Base-by-base conservation (phyloP, 176 grass and related monocot species). In the Musa beccarii region DNA sequence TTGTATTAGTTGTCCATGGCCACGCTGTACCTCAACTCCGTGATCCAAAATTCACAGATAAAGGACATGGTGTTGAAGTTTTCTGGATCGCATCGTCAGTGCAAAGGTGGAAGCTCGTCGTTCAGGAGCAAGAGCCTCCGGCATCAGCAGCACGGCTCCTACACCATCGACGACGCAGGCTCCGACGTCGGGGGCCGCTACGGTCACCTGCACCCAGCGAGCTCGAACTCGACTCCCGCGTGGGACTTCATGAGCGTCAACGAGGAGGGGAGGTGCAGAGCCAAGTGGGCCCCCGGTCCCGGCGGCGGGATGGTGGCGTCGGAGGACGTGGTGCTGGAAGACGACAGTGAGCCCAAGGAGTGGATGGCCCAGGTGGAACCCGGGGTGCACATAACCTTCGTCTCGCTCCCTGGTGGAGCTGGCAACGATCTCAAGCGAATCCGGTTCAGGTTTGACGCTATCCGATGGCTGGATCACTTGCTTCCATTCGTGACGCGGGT, bases 1-100 rank as follows among this genome's bases (percentile, higher is more conserved):
- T n/a, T 74, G 22, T 22, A 13, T 51, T 53, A 10, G 68, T 49
- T 51, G 6, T 34, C 29, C 29, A 34, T 34, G 34, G 13, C 1
- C 9, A 15, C 1, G 51, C 10, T 21, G 12, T 49, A 19, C 8
- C 12, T 17, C 29, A 8, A 51, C 75, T 50, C 26, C 14, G 21
- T 68, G 1, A 19, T 86, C 85, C 83, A 10, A 15, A 53, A 57
- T 17, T 17, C 85, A 24, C 96, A 99, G 96, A 56, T 99, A 59
- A 99, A 95, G 88, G 96, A 95, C 84, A 99, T 99, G 96, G 89
- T 99, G 79, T 79, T 99, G 81, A 92, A 89, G 79, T 94, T 99
- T 79, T 99, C 96, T 54, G 91, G 96, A 76, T 89, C 91, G 15
- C 81, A 59, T 69, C 88, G 87, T 53, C 90, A 89, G 17, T 83